Evolutionary conservation across 495 filamentous ascomycete species (phyloP).

Genomic region (Hapsidospora chrysogenum): DNA sequence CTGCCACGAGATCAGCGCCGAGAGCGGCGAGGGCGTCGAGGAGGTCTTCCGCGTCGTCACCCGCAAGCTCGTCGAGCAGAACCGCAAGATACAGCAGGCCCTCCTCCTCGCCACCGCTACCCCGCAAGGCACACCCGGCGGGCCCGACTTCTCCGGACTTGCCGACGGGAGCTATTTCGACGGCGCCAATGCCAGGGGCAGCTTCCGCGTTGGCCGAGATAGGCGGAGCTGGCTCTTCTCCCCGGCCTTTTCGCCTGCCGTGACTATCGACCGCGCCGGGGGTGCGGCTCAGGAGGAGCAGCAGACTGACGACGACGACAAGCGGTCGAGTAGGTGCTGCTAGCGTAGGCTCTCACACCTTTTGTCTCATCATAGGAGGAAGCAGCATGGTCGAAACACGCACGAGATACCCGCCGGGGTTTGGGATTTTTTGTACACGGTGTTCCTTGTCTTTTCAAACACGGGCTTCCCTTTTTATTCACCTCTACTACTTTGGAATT

Average conservation of each 20-base stretch:
- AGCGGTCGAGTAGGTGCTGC: slow-evolving; percentile 30
- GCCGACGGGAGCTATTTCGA: slow-evolving; percentile 26
- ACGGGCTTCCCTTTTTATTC: no score
- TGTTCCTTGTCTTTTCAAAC: no score
- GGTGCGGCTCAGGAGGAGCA: slow-evolving; percentile 14
- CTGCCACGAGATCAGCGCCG: slow-evolving; percentile 90
- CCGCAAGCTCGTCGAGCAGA: slow-evolving; percentile 85
- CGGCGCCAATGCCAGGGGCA: slow-evolving; percentile 27
- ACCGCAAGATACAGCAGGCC: slow-evolving; percentile 48
- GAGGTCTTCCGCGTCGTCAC: slow-evolving; percentile 95
- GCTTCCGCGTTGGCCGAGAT: slow-evolving; percentile 46
- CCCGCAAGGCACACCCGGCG: slow-evolving; percentile 8
- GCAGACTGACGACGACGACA: slow-evolving; percentile 8
- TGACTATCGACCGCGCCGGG: slow-evolving; percentile 21
- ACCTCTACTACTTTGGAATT: no score
- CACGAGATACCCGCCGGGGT: no score
- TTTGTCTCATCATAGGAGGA: no score
- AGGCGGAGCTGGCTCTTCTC: slow-evolving; percentile 43
- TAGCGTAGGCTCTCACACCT: no score
- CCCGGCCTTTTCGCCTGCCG: slow-evolving; percentile 34
- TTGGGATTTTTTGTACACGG: no score
- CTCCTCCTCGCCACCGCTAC: slow-evolving; percentile 24
- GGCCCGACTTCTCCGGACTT: slow-evolving; percentile 8
- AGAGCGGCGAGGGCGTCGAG: slow-evolving; percentile 89
- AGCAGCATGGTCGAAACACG: no score